Evolutionary conservation across 2,329 filamentous ascomycete genomes (phyloP).

Genomic region (Tolypocladium album): DNA sequence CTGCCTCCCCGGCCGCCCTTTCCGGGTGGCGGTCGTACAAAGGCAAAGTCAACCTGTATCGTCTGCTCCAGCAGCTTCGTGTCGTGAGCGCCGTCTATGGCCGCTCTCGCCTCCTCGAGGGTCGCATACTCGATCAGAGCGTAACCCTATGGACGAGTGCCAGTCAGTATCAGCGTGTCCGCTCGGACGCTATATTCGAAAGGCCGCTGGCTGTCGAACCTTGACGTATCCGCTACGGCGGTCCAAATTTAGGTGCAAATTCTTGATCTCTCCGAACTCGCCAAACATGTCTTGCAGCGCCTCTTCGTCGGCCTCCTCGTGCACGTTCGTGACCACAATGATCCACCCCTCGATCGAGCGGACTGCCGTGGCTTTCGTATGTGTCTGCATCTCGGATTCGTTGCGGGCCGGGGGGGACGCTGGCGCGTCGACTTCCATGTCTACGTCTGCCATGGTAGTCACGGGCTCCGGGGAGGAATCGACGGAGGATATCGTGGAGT

Average conservation of each 20-base stretch:
- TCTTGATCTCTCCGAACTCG: slow-evolving; percentile 81
- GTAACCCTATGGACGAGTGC: slow-evolving; percentile 51
- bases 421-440: slow-evolving; percentile 47
- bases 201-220: slow-evolving; percentile 31
- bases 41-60: slow-evolving; percentile 72
- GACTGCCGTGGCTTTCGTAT: slow-evolving; percentile 65
- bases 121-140: slow-evolving; percentile 78
- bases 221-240: slow-evolving; percentile 78
- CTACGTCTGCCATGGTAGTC: slow-evolving; percentile 39
- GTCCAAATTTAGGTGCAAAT: slow-evolving; percentile 74
- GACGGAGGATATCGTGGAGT: not conserved
- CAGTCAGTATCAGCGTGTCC: not conserved
- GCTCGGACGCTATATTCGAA: too few relatives aligned
- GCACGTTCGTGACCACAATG: slow-evolving; percentile 74
- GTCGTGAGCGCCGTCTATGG: slow-evolving; percentile 68
- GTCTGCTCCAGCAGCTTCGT: slow-evolving; percentile 75
- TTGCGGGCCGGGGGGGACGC: slow-evolving; percentile 32
- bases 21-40: slow-evolving; percentile 65
- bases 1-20: slow-evolving; percentile 27
- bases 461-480: not conserved
- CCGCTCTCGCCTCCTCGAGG: slow-evolving; percentile 67
- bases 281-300: slow-evolving; percentile 71
- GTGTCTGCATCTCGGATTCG: slow-evolving; percentile 58
- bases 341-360: slow-evolving; percentile 88
- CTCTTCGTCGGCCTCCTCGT: slow-evolving; percentile 80